These are phyloP conservation scores for Mrakia gelida DNA, from an alignment of 768 basidiomycete species.

Conservation along the genomic window DNA sequence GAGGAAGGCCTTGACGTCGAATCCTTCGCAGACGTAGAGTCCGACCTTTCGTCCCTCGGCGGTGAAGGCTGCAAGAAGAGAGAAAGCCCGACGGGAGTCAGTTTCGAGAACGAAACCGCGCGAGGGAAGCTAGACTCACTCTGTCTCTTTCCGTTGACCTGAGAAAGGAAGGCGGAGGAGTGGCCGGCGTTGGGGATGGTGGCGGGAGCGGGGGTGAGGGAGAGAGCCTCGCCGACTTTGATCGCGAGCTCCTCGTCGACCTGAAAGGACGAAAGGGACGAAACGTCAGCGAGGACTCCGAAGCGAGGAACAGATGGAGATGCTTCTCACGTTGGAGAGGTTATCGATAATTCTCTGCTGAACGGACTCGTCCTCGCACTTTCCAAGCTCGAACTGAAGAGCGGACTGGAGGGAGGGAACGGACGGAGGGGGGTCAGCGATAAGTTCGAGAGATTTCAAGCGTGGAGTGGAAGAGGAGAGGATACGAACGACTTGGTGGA, in stretches of 20 bases:
- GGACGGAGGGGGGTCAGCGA: too few relatives aligned
- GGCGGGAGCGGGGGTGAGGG: constrained; percentile 49
- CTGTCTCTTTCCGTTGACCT: constrained; percentile 45
- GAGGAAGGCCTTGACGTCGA: constrained; percentile 66
- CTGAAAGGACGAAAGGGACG: constrained; percentile 36
- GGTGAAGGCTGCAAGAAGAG: constrained; percentile 43
- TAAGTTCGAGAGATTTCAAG: too few relatives aligned
- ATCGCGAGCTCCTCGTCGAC: constrained; percentile 71
- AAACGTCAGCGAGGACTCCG: not conserved
- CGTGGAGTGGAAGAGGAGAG: too few relatives aligned
- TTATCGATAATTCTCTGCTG: constrained; percentile 63
- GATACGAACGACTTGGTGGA: constrained; percentile 54
- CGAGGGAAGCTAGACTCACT: not conserved
- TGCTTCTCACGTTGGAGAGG: constrained; percentile 50
- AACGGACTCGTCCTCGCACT: constrained; percentile 71
- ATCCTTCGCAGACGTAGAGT: constrained; percentile 70
- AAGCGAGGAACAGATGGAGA: not conserved
- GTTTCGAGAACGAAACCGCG: too few relatives aligned
- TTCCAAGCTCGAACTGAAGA: constrained; percentile 75
- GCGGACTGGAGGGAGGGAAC: constrained; percentile 45
- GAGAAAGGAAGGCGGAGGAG: constrained; percentile 57
- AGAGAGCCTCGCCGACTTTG: constrained; percentile 55
- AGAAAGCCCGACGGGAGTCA: too few relatives aligned
- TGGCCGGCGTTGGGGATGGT: constrained; percentile 59
- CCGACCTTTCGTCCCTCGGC: constrained; percentile 58